A percentile compares a stretch with the other conserved stretches of the same genome.
Evolutionary conservation across 108 stramenopile genomes (phyloP).

Genomic region (Asterionellopsis glacialis): DNA sequence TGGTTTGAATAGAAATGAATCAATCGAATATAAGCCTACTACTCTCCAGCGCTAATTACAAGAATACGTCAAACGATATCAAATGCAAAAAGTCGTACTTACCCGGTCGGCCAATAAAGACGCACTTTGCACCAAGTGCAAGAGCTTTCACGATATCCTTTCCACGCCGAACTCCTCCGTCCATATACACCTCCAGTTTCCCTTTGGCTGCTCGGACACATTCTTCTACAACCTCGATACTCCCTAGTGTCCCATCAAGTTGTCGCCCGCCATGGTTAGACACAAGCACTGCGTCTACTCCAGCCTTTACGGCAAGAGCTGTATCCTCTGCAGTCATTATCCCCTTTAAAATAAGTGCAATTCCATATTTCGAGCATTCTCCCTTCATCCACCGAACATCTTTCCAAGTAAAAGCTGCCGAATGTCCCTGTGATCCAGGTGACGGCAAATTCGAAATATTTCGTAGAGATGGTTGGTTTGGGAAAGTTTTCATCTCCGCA

Average conservation of each 20-base stretch:
- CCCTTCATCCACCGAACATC: background rate
- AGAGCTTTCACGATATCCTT: slow-evolving; percentile 48
- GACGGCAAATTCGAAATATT: background rate
- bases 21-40: too few relatives aligned
- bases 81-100: too few relatives aligned
- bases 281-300: slow-evolving; percentile 48
- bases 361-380: background rate
- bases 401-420: background rate
- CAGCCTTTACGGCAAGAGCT: slow-evolving; percentile 19
- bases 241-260: slow-evolving; percentile 41
- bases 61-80: too few relatives aligned
- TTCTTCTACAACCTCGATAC: slow-evolving; percentile 39
- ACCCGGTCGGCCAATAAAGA: slow-evolving; percentile 43
- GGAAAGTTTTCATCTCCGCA: background rate
- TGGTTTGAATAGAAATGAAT: too few relatives aligned
- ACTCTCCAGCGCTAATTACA: too few relatives aligned
- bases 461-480: background rate
- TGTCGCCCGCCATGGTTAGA: slow-evolving; percentile 64
- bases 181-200: slow-evolving; percentile 33
- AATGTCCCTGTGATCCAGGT: background rate
- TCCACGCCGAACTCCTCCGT: slow-evolving; percentile 46
- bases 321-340: slow-evolving; percentile 11
- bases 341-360: slow-evolving; percentile 6
- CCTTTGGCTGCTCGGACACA: slow-evolving; percentile 20
- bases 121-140: slow-evolving; percentile 41